A percentile compares a stretch with the other conserved stretches of the same genome.
Evolutionary conservation across 2,329 filamentous ascomycete species (phyloP).

Genomic region (Aspergillus sp.): DNA sequence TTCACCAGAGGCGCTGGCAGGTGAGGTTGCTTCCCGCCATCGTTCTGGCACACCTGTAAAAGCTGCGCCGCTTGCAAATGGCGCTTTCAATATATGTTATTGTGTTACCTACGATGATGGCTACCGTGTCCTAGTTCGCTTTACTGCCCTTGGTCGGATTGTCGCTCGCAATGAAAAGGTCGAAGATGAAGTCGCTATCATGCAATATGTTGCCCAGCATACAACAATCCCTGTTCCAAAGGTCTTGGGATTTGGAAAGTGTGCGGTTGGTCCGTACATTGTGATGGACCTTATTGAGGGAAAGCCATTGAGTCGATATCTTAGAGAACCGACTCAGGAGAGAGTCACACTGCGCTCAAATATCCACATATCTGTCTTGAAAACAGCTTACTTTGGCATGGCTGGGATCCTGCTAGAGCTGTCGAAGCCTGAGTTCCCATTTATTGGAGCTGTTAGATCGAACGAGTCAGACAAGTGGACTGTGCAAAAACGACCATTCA

Average conservation of each 20-base stretch:
- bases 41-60: slow-evolving; percentile 11
- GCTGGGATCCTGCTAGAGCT: slow-evolving; percentile 21
- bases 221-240: slow-evolving; percentile 7
- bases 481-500: slow-evolving; percentile 13
- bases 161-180: slow-evolving; percentile 21
- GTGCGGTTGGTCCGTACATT: slow-evolving; percentile 16
- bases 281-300: slow-evolving; percentile 21
- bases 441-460: slow-evolving; percentile 15
- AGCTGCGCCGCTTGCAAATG: slow-evolving; percentile 15
- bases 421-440: slow-evolving; percentile 16
- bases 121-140: slow-evolving; percentile 18
- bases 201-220: slow-evolving; percentile 5
- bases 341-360: slow-evolving; percentile 9
- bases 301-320: slow-evolving; percentile 13
- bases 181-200: slow-evolving; percentile 6
- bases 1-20: slow-evolving; percentile 17
- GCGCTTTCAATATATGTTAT: slow-evolving; percentile 27
- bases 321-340: slow-evolving; percentile 12
- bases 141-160: slow-evolving; percentile 10
- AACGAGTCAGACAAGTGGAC: slow-evolving; percentile 8
- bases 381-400: slow-evolving; percentile 16
- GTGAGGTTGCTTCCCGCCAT: slow-evolving; percentile 16
- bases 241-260: slow-evolving; percentile 14
- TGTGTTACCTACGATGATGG: slow-evolving; percentile 21
- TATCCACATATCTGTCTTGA: slow-evolving; percentile 11